phyloP scores from a whole-genome alignment of 805 yeast species.

The Tetrapisispora arboricola region DNA sequence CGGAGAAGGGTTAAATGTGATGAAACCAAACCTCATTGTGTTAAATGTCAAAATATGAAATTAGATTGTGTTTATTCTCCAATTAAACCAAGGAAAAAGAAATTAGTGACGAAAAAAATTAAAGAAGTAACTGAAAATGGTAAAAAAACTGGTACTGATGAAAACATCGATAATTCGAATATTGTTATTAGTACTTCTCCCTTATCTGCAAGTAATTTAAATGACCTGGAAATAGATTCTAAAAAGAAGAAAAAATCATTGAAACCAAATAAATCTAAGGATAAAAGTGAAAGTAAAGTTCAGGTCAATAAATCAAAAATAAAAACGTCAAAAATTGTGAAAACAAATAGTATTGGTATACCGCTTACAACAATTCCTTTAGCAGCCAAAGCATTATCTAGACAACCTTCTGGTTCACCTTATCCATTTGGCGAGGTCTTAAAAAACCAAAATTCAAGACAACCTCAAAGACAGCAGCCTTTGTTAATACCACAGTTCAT shows the following conservation, averaged over 20 bases:
- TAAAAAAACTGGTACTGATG: neutral
- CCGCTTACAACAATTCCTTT: neutral
- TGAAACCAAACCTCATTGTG: slow-evolving; percentile 70
- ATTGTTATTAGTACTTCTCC: too few relatives aligned
- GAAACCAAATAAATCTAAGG: neutral
- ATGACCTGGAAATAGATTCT: too few relatives aligned
- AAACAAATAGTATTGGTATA: neutral
- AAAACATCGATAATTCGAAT: too few relatives aligned
- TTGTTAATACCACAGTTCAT: slow-evolving; percentile 4
- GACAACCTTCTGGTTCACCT: slow-evolving; percentile 1
- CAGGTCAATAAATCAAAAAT: neutral
- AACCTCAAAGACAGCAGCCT: slow-evolving; percentile 1
- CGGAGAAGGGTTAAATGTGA: slow-evolving; percentile 88
- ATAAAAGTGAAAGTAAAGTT: neutral
- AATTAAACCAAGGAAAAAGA: slow-evolving; percentile 17
- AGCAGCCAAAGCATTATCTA: neutral
- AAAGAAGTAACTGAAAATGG: neutral
- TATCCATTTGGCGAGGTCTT: neutral
- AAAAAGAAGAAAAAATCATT: neutral
- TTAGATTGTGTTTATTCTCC: slow-evolving; percentile 58
- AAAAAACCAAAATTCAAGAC: slow-evolving; percentile 2
- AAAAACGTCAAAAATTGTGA: neutral
- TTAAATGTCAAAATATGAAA: slow-evolving; percentile 70
- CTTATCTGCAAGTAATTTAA: too few relatives aligned
- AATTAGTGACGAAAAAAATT: neutral